These are phyloP conservation scores for Cryptococcus amylolentus DNA, from an alignment of 1,284 basidiomycete genomes.

Conservation along the genomic window DNA sequence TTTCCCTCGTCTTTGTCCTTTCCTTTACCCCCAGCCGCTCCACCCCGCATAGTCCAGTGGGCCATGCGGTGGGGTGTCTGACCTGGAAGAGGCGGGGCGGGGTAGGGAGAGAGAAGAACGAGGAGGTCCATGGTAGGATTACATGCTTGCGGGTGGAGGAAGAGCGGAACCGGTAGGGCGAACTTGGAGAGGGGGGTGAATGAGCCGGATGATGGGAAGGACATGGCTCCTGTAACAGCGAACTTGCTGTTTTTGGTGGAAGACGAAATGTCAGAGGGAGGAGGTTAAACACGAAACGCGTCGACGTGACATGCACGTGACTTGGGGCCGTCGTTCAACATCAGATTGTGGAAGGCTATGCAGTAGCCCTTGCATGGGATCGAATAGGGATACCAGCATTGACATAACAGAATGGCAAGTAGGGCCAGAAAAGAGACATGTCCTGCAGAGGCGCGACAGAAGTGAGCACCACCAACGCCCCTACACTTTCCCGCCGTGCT, in stretches of 20 bases:
- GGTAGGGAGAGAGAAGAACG: constrained; percentile 20
- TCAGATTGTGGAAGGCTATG: too few relatives aligned
- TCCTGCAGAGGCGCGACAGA: too few relatives aligned
- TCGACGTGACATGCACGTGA: too few relatives aligned
- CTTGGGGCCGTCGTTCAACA: too few relatives aligned
- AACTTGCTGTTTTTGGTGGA: not conserved
- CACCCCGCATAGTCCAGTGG: not conserved
- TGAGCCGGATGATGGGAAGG: constrained; percentile 16
- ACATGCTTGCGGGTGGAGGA: constrained; percentile 39
- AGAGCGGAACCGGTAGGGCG: constrained; percentile 16
- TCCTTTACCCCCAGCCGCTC: not conserved
- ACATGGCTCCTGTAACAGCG: constrained; percentile 7
- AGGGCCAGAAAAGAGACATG: too few relatives aligned
- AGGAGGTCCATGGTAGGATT: constrained; percentile 47
- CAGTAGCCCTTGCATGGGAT: too few relatives aligned
- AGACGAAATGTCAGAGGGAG: not conserved
- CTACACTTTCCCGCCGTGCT: too few relatives aligned
- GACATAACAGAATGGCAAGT: too few relatives aligned
- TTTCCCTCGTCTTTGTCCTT: constrained; percentile 26
- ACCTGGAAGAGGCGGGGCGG: not conserved
- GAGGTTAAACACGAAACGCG: too few relatives aligned
- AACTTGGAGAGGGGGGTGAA: constrained; percentile 36
- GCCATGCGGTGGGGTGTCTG: not conserved
- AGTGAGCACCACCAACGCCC: too few relatives aligned
- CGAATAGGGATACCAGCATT: too few relatives aligned